These are phyloP conservation scores for Leccinum imitatum DNA, from an alignment of 768 basidiomycete genomes.

Conservation along the genomic window DNA sequence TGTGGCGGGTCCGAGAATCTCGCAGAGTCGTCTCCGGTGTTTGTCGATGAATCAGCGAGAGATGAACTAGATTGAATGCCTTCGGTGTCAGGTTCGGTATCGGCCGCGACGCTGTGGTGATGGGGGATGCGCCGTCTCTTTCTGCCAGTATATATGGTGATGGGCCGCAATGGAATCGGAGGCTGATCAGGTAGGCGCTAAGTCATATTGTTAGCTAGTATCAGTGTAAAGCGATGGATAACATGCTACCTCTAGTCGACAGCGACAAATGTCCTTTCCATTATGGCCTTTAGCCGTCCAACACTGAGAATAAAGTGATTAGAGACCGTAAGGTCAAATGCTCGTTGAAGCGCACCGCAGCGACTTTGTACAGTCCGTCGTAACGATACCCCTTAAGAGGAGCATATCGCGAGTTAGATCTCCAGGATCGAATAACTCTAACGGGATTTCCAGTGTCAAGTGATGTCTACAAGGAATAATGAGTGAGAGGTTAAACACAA, in stretches of 20 bases:
- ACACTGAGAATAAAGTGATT: constrained; percentile 8
- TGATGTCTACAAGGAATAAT: constrained; percentile 18
- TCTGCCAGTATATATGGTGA: neutral
- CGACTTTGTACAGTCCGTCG: constrained; percentile 31
- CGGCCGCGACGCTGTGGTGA: neutral
- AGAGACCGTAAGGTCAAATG: neutral
- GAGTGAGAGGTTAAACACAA: neutral
- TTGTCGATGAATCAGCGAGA: neutral
- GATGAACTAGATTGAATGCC: neutral
- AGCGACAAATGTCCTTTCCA: constrained; percentile 25
- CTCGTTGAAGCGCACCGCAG: constrained; percentile 10
- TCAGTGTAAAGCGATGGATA: neutral
- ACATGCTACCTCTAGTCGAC: constrained; percentile 23
- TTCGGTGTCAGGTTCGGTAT: neutral
- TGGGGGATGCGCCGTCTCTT: neutral
- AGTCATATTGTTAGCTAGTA: neutral
- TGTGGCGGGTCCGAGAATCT: neutral
- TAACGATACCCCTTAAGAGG: constrained; percentile 29
- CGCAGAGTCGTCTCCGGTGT: no score
- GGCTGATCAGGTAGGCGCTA: constrained; percentile 31
- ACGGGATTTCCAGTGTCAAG: constrained; percentile 18
- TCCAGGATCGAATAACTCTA: constrained; percentile 29
- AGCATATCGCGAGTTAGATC: constrained; percentile 24
- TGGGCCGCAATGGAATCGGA: constrained; percentile 9
- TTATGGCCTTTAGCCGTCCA: constrained; percentile 22